phyloP scores from a whole-genome alignment of 306 rosid genomes.

The Pachyrhizus erosus region DNA sequence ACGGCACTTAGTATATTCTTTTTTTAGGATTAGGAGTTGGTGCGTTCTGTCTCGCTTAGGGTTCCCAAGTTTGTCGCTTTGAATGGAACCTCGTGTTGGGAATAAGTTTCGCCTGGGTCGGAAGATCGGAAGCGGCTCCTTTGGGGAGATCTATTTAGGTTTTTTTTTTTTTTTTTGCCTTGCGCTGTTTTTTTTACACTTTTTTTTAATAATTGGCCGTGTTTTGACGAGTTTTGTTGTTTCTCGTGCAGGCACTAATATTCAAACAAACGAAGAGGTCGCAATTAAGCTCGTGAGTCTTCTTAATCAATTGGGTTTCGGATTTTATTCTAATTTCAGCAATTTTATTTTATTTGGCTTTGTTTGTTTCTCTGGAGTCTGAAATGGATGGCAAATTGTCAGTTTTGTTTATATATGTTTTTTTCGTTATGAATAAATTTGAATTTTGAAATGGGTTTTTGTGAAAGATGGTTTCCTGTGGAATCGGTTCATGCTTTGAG shows the following conservation, averaged over 20 bases:
- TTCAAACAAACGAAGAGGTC: constrained; percentile 94
- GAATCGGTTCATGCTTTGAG: constrained; percentile 4
- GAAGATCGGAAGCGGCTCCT: constrained; percentile 97
- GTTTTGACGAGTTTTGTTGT: constrained; percentile 33
- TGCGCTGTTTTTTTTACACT: neutral
- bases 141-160: constrained; percentile 98
- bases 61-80: constrained; percentile 41
- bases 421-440: neutral
- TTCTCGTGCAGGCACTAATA: constrained; percentile 77
- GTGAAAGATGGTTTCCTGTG: constrained; percentile 2
- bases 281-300: constrained; percentile 95
- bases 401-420: neutral
- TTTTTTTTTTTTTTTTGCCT: neutral
- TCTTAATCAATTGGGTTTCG: constrained; percentile 25
- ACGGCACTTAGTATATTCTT: constrained; percentile 7
- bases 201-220: constrained; percentile 16
- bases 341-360: neutral
- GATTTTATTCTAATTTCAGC: constrained; percentile 14
- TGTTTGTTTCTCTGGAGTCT: neutral
- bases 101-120: constrained; percentile 89
- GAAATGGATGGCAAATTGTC: neutral
- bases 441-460: constrained; percentile 30
- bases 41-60: constrained; percentile 46
- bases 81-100: constrained; percentile 97
- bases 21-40: constrained; percentile 39